Percentiles rank a stretch among this genome's conserved stretches.
Evolutionary conservation across 2,329 filamentous ascomycete genomes (phyloP).

Genomic region (Calonectria honghensis): DNA sequence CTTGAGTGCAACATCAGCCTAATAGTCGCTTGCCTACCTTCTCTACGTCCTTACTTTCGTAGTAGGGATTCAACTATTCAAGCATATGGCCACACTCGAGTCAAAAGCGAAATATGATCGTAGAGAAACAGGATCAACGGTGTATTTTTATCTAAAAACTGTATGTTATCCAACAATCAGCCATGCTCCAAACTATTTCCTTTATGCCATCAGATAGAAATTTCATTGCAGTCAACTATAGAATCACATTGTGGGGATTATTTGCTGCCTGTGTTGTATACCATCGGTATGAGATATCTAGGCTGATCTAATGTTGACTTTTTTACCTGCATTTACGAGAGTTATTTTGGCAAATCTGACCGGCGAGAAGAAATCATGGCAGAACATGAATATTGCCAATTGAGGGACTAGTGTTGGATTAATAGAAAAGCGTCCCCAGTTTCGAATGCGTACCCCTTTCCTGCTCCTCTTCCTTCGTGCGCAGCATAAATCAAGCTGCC

Average conservation of each 20-base stretch:
- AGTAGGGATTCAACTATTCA: slow-evolving; percentile 22
- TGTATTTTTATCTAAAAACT: too few relatives aligned
- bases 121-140: too few relatives aligned
- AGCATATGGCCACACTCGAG: not conserved
- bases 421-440: not conserved
- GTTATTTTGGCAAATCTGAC: not conserved
- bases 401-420: not conserved
- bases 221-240: not conserved
- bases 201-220: not conserved
- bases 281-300: too few relatives aligned
- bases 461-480: not conserved
- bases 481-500: not conserved
- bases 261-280: not conserved
- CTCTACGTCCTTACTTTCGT: slow-evolving; percentile 48
- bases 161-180: not conserved
- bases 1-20: slow-evolving; percentile 47
- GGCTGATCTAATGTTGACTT: not conserved
- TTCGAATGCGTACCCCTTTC: not conserved
- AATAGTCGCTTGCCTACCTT: slow-evolving; percentile 49
- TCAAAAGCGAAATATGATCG: not conserved
- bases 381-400: not conserved
- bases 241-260: not conserved
- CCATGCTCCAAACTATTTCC: not conserved
- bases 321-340: too few relatives aligned
- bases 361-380: not conserved